phyloP scores from a whole-genome alignment of 257 asterid genomes.

The Linaria vulgaris region DNA sequence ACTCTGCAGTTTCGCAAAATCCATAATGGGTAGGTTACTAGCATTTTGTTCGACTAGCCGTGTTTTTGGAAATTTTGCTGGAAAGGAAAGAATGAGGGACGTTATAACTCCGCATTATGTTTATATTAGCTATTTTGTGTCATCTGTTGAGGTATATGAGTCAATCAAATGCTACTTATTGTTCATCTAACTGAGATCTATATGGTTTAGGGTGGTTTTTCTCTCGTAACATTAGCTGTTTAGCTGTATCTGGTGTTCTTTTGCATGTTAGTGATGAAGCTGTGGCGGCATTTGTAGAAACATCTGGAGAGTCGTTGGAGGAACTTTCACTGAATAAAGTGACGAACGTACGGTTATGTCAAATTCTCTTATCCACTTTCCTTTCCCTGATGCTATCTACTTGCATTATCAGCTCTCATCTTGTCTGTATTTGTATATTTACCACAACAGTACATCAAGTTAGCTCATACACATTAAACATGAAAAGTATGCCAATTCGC shows the following conservation, averaged over 20 bases:
- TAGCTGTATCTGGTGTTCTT: constrained; percentile 12
- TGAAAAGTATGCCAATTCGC: background rate
- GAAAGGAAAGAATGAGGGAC: background rate
- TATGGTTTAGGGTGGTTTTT: too few species aligned
- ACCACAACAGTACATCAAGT: too few species aligned
- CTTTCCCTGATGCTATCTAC: too few species aligned
- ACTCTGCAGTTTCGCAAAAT: background rate
- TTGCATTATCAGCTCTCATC: too few species aligned
- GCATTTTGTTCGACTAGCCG: too few species aligned
- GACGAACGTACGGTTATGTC: constrained; percentile 42
- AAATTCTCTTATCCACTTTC: background rate
- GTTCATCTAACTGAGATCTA: too few species aligned
- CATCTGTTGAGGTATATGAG: too few species aligned
- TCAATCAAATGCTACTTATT: too few species aligned
- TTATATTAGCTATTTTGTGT: too few species aligned
- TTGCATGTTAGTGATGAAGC: constrained; percentile 64
- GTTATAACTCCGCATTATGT: background rate
- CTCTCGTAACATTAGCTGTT: background rate
- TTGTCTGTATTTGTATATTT: too few species aligned
- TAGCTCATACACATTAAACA: too few species aligned
- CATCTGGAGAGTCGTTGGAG: constrained; percentile 60
- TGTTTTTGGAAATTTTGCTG: background rate
- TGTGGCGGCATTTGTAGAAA: constrained; percentile 78
- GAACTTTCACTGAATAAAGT: constrained; percentile 65
- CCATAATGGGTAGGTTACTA: background rate